Evolutionary conservation across 129 eudicot genomes (phyloP), one percentile per base, ranked within the genome.

Genomic region (Deinandra increscens): DNA sequence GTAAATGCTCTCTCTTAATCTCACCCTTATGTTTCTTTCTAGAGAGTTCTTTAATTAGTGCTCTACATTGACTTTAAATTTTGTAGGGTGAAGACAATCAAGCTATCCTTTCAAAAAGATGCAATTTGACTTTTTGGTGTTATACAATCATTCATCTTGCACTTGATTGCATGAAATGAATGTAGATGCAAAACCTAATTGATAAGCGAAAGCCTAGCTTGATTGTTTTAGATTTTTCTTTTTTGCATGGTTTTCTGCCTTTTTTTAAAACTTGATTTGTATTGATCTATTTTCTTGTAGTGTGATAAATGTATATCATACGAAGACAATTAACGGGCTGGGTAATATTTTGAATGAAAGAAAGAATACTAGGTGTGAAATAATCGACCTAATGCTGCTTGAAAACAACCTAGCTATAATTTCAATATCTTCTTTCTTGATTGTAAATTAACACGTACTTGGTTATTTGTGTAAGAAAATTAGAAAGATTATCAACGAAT

Each of bases 181-280:
- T 43, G 59, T 71, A 43, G 59, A 60, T 59, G 72, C 58, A 58
- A 74, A 65, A 31, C 64, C 66, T 54, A 66, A 66, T 43, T 44
- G 13, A 66, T 22, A 59, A 34, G 43, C 53, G 34, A 68, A 68
- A 68, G 17, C n/a, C n/a, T n/a, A n/a, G n/a, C 55, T 59, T 8
- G 41, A 23, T 63, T 60, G 53, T 60, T 15, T 48, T 59, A 14
- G 38, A 11, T 68, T 46, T n/a, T n/a, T 75, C 53, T 38, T 76
- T 58, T 58, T 69, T 76, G 80, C 70, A 60, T 68, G 74, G 74
- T 76, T 54, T 43, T 36, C 22, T 44, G 22, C 44, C n/a, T n/a
- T n/a, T n/a, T 74, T 67, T 67, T 60, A 45, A 67, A 44, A 7
- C 22, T 18, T 44, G 68, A 59, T 66, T 64, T 50, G 13, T 5